Evolutionary conservation across 495 filamentous ascomycete species (phyloP), one percentile per base, ranked within the genome.

Genomic region (Astrothelium macrocarpum): DNA sequence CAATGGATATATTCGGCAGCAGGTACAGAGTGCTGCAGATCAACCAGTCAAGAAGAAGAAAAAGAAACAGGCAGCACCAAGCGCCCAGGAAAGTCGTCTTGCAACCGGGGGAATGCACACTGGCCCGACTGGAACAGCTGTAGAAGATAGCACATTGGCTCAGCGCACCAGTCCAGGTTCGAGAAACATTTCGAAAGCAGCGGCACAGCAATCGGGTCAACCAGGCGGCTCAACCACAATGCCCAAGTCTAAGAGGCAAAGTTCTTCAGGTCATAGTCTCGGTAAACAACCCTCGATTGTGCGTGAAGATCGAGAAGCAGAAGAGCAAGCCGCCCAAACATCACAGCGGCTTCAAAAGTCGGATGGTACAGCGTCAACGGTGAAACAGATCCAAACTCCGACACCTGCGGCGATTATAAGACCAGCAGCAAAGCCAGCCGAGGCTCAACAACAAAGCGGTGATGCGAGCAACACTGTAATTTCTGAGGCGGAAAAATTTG

Each of bases 261-360:
- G 49, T 56, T 2, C 9, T 28, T 20, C 49, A 56, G 49, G 23
- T 9, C 23, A n/a, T 10, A 20, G 23, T 11, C 49, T 56, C 66
- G 76, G 71, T 18, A 85, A 85, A 67, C 82, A 85, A 65, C 83
- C 86, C 1, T 85, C 85, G 1, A 77, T 82, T 14, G 82, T 87
- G 2, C 76, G 74, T n/a, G 86, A 88, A 70, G 83, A 86, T 66
- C 73, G 77, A 14, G 81, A 85, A 66, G 79, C 74, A 12, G 81
- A 84, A 62, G 70, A 70, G 32, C 59, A 64, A 46, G 72, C 64
- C 5, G 67, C 63, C 12, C 5, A 14, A 14, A 28, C 45, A 9
- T 9, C 46, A 14, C 59, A 53, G 11, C 46, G n/a, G n/a, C 61
- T 65, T 60, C 34, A 61, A n/a, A 65, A 63, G 20, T 46, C 69